phyloP scores from a whole-genome alignment of 2,329 filamentous ascomycete genomes.

The Alternaria solani region DNA sequence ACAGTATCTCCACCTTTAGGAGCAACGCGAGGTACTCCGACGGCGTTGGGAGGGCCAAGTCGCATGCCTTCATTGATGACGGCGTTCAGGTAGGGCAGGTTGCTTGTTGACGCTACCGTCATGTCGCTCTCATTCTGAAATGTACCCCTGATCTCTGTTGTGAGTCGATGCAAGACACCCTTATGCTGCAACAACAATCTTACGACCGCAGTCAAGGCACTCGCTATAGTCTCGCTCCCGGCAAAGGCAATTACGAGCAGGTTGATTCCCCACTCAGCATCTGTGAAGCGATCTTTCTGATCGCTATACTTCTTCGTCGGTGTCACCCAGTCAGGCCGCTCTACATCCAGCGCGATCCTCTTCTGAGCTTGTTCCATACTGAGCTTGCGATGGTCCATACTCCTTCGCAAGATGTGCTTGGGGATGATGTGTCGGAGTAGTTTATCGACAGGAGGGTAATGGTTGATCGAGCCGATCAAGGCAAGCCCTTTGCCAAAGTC shows the following conservation, averaged over 20 bases:
- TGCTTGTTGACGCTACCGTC: conserved; percentile 22
- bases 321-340: conserved; percentile 41
- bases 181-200: conserved; percentile 44
- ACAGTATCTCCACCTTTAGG: conserved; percentile 34
- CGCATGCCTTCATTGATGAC: conserved; percentile 52
- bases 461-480: conserved; percentile 39
- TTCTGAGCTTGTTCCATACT: conserved; percentile 34
- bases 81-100: conserved; percentile 39
- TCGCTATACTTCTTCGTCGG: conserved; percentile 35
- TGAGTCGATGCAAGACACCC: conserved; percentile 35
- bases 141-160: conserved; percentile 31
- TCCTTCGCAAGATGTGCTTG: conserved; percentile 31
- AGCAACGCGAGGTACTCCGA: conserved; percentile 30
- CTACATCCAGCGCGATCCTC: conserved; percentile 26
- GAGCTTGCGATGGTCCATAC: conserved; percentile 33
- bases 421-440: conserved; percentile 36
- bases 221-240: conserved; percentile 56
- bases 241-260: conserved; percentile 52
- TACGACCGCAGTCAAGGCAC: conserved; percentile 47
- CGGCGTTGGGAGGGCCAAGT: conserved; percentile 29
- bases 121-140: conserved; percentile 39
- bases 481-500: conserved; percentile 41
- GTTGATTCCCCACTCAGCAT: conserved; percentile 51
- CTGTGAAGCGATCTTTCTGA: conserved; percentile 24
- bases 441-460: conserved; percentile 36